These are phyloP conservation scores for Clarireedia homoeocarpa DNA, from an alignment of 2,329 filamentous ascomycete species.

Conservation along the genomic window DNA sequence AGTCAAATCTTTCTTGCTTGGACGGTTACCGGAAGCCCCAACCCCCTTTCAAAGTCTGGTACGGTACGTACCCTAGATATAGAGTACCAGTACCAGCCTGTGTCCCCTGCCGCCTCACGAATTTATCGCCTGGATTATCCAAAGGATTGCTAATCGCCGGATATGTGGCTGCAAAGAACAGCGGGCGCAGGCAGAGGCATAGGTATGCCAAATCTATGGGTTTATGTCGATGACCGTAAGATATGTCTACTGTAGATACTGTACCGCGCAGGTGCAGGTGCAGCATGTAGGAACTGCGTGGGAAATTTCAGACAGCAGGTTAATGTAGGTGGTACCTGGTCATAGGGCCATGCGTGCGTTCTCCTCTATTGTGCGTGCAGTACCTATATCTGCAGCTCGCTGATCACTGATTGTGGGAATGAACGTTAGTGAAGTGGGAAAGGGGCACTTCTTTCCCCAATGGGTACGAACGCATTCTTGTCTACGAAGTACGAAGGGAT, in stretches of 20 bases:
- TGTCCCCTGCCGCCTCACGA: conserved; percentile 3
- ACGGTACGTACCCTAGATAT: not conserved
- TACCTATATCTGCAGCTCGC: too few species aligned
- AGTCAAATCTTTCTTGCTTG: not conserved
- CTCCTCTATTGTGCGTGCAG: too few species aligned
- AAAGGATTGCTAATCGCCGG: not conserved
- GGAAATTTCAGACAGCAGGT: too few species aligned
- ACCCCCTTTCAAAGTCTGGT: conserved; percentile 1
- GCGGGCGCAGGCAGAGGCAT: too few species aligned
- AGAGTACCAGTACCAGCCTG: not conserved
- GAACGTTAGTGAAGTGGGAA: too few species aligned
- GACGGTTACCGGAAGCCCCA: not conserved
- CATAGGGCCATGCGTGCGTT: too few species aligned
- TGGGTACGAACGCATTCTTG: too few species aligned
- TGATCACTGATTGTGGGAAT: too few species aligned
- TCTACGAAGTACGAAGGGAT: too few species aligned
- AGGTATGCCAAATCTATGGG: too few species aligned
- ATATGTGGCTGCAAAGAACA: not conserved
- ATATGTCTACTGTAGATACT: not conserved
- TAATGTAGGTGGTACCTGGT: not conserved
- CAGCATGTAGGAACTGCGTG: not conserved
- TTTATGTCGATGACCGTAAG: not conserved
- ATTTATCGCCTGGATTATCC: not conserved
- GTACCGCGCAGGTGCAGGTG: not conserved
- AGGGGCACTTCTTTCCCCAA: too few species aligned